Percentiles rank a stretch among this genome's conserved stretches.
Evolutionary conservation across 2,329 filamentous ascomycete species (phyloP).

Genomic region (Diaporthe vaccinii): DNA sequence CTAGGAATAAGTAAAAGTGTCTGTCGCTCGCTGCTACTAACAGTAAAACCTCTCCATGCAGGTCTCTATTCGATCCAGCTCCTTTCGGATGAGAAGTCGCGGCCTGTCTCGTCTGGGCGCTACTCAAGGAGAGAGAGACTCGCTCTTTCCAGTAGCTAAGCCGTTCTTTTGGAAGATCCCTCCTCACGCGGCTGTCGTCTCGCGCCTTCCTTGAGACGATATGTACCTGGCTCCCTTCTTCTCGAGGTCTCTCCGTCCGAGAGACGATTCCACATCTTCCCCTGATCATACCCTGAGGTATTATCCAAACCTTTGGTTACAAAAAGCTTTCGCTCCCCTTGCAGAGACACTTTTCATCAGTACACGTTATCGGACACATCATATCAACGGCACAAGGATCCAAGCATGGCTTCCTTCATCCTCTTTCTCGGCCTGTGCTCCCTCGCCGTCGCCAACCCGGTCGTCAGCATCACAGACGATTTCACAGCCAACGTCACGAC

Average conservation of each 20-base stretch:
- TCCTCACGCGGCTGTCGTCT: background rate
- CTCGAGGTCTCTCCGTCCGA: background rate
- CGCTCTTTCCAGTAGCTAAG: background rate
- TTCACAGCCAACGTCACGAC: constrained; percentile 39
- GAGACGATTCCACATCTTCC: background rate
- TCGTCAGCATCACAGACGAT: constrained; percentile 45
- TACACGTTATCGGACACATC: background rate
- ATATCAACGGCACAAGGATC: background rate
- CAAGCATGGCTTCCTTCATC: background rate
- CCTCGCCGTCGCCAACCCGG: constrained; percentile 6
- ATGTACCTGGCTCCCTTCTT: background rate
- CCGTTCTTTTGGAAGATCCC: background rate
- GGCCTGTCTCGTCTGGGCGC: background rate
- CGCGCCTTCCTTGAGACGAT: background rate
- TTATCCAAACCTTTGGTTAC: background rate
- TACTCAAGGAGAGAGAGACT: background rate
- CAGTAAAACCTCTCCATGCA: background rate
- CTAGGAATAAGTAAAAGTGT: background rate
- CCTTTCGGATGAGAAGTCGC: background rate
- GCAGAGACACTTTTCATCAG: background rate
- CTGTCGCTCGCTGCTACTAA: background rate
- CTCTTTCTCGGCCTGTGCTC: constrained; percentile 39
- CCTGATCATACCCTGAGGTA: background rate
- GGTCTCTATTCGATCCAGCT: background rate
- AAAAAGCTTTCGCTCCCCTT: background rate